These are phyloP conservation scores for Digitaria exilis DNA, from an alignment of 202 grass and related monocot species.

Conservation along the genomic window DNA sequence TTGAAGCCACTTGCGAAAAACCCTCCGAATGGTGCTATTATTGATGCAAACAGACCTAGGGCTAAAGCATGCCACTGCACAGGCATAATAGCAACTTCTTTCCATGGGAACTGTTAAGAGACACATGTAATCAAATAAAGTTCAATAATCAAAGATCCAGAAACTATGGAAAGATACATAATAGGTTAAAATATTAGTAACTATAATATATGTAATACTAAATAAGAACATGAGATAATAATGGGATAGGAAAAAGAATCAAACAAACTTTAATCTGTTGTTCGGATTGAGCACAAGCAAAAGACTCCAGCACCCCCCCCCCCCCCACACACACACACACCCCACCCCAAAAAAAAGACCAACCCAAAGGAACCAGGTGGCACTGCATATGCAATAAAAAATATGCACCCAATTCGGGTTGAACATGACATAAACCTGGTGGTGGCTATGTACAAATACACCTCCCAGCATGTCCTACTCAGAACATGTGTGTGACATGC, in stretches of 20 bases:
- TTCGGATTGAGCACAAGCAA: slow-evolving; percentile 15
- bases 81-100: slow-evolving; percentile 81
- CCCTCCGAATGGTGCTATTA: slow-evolving; percentile 99
- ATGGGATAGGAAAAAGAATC: neutral
- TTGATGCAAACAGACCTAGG: slow-evolving; percentile 96
- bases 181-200: slow-evolving; percentile 15
- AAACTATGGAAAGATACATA: too few species aligned
- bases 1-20: slow-evolving; percentile 99
- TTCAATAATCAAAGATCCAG: slow-evolving; percentile 26
- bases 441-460: neutral
- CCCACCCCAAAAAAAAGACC: neutral
- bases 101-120: slow-evolving; percentile 85
- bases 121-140: slow-evolving; percentile 38
- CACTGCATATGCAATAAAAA: neutral
- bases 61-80: slow-evolving; percentile 98
- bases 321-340: too few species aligned
- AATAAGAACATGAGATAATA: neutral
- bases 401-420: neutral
- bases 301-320: neutral
- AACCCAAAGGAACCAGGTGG: neutral
- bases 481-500: neutral
- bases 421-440: neutral
- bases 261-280: neutral
- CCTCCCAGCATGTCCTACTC: neutral
- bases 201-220: neutral